Evolutionary conservation across 805 yeast genomes (phyloP), one percentile per base, ranked within the genome.

Genomic region (Ogataea ramenticola): DNA sequence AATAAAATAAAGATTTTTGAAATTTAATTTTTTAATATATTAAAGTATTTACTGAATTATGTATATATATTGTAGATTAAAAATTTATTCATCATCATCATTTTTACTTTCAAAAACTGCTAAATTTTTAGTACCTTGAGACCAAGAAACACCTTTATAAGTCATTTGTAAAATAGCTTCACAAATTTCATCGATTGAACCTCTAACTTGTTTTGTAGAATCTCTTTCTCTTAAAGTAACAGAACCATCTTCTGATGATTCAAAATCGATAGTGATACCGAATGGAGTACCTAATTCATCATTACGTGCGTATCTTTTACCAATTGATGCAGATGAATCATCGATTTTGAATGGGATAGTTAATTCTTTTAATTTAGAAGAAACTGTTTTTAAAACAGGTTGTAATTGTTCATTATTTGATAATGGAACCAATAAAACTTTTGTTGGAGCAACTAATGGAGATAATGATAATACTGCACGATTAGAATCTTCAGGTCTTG

Each of bases 211-310:
- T 64, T 81, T 84, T 31, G 98, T 93, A 45, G 95, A 77, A 67
- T 91, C 99, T 74, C 99, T 86, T 69, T 91, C 98, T 76, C 99
- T 87, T 61, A 91, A 75, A 31, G 99, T 91, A 52, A 91, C 86
- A 14, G 96, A 82, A 41, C 79, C 78, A 62, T 91, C 97, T 62
- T 83, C 78, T 49, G 86, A 77, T 43, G 96, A 82, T 52, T 91
- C 97, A 66, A 93, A 91, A 67, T 91, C 99, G 56, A 91, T 85
- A 51, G 99, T 91, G 67, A 91, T 80, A 65, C 99, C 99, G 64
- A 93, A 93, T 56, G 99, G 99, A 43, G 98, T 93, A 67, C 99
- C 99, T 61, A 91, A 77, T 72, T 91, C 99, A 68, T 91, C 99
- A 66, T 91, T 91, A 73, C 99, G 86, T 51, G 99, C 89, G 60